A percentile compares a stretch with the other conserved stretches of the same genome.
These are phyloP conservation scores for Xylaria venustula DNA, from an alignment of 495 filamentous ascomycete genomes.

Conservation along the genomic window DNA sequence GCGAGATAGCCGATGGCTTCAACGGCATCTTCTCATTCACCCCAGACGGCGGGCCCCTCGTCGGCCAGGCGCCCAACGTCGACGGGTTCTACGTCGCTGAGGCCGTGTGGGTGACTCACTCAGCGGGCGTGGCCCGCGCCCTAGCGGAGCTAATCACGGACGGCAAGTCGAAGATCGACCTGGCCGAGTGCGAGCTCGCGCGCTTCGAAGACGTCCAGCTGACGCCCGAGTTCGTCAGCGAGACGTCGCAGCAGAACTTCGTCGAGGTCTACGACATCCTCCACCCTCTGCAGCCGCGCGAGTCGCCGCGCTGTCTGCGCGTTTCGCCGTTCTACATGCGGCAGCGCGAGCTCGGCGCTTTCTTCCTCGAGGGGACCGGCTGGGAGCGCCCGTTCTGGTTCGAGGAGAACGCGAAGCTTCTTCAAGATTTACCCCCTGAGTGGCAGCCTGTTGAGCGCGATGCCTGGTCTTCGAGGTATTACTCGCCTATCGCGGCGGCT, in stretches of 20 bases:
- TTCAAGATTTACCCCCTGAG: conserved; percentile 39
- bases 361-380: conserved; percentile 47
- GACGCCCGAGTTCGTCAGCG: conserved; percentile 40
- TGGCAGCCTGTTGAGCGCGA: conserved; percentile 48
- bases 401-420: conserved; percentile 42
- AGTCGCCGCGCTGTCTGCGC: conserved; percentile 47
- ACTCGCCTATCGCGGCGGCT: conserved; percentile 48
- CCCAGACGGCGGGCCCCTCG: conserved; percentile 49
- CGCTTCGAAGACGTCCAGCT: conserved; percentile 52
- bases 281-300: conserved; percentile 47
- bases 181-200: conserved; percentile 48
- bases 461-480: conserved; percentile 43
- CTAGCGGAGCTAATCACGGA: conserved; percentile 48
- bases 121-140: conserved; percentile 51
- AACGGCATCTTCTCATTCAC: conserved; percentile 56
- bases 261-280: conserved; percentile 54
- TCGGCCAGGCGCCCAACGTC: conserved; percentile 47
- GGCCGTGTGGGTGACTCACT: conserved; percentile 57
- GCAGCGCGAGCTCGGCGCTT: conserved; percentile 47
- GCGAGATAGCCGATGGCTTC: conserved; percentile 48
- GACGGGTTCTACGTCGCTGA: conserved; percentile 55
- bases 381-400: conserved; percentile 56
- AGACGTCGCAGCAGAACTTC: conserved; percentile 52
- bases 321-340: conserved; percentile 45
- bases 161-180: conserved; percentile 44